Base-by-base conservation (phyloP, 129 eudicot species). In the Silybum marianum region DNA sequence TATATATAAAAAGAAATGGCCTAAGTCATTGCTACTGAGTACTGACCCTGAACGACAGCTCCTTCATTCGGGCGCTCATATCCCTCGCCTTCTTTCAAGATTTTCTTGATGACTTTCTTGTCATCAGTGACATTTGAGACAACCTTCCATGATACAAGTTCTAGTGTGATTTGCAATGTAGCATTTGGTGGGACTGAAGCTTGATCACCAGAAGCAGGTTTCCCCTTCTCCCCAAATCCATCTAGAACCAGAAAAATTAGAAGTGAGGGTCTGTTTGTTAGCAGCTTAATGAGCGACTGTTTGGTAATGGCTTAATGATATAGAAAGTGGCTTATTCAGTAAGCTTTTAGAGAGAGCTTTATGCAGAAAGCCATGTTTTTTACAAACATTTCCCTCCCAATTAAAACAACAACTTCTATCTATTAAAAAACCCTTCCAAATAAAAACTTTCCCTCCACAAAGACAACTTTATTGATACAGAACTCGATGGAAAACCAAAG, bases 151-250 rank as follows among this genome's bases (percentile, higher is more conserved):
- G 99, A 93, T 12, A 90, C 28, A 75, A 96, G 82, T 89, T 96
- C 97, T 11, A 96, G 90, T 3, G 83, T 72, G 23, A 96, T 87
- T 36, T 84, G 84, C 42, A 96, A 69, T 7, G 90, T 79, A 28
- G 98, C 93, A 87, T 96, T 96, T 30, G 99, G 90, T 7, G 99
- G 99, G 16, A 96, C 86, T 18, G 97, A 88, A 28, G 84, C 97
- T 66, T 74, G 90, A 77, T 76, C 87, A 36, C 93, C 91, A 69
- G 92, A 81, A 7, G 97, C 97, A 6, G 88, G 87, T 60, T 84
- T 91, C 10, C 99, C 99, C 74, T 90, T 88, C 75, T 96, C 99
- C 62, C 98, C 99, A 83, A 96, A 96, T 12, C 99, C 99, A 85
- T 96, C 99, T 96, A 78, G 74, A 85, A 63, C 12, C 12, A 46